Evolutionary conservation across 1,284 basidiomycete species (phyloP), one percentile per base, ranked within the genome.

Genomic region (Ustilago xerochloae): DNA sequence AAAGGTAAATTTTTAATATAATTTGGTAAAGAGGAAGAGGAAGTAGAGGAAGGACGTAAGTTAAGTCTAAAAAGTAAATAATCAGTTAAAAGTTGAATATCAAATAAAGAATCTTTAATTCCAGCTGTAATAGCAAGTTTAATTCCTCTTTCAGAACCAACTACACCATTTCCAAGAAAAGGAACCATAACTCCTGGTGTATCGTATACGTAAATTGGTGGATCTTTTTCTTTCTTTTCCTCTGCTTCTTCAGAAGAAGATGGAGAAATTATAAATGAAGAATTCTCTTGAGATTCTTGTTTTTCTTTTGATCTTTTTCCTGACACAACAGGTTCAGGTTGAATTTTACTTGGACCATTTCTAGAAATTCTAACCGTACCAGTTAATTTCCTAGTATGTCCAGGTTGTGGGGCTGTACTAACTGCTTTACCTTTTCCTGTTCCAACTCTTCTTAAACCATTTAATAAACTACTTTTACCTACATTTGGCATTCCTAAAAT

Each of bases 121-220:
- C 94, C 96, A 75, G 93, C 94, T 41, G 96, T 96, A 60, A 98
- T 86, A 39, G 94, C 94, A 26, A 98, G 89, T 86, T 97, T 97
- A 58, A 97, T 88, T 5, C 93, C 96, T 69, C 92, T 88, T 85
- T 99, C 96, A 46, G 93, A 91, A 24, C 94, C 96, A 63, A 87
- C 87, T 48, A 89, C 87, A 1, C 94, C 94, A 58, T 88, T 89
- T 1, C 96, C 96, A n/a, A 98, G 88, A 85, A 92, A 98, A 4
- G 95, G 94, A 32, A 97, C 87, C 95, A 99, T 98, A 38, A 98
- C 92, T 1, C 96, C 97, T 0, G 96, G 97, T 6, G 93, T 92
- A 86, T 99, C 96, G 82, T 92, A 95, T 4, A 96, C 92, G 85
- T 99, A 98, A 16, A 97, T 91, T 6, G 90, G 87, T 91, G 95